Evolutionary conservation across 768 basidiomycete species (phyloP), one percentile per base, ranked within the genome.

Genomic region (Tricholoma furcatifolium): DNA sequence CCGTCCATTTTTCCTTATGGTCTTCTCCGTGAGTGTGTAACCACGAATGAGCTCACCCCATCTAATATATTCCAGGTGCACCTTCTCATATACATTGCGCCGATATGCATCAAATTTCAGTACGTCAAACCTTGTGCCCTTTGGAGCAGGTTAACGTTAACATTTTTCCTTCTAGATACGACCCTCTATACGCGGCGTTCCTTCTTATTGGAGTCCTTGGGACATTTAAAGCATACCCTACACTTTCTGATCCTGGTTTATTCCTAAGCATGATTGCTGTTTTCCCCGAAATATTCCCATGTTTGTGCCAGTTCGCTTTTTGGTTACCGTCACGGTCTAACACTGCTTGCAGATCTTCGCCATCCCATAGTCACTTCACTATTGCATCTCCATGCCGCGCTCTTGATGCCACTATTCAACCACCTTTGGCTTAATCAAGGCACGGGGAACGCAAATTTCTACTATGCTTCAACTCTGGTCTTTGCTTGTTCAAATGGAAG

Each of bases 391-490:
- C 93, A 97, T 62, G 85, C 95, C 2, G 78, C 85, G 1, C 76
- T 93, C 17, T 84, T 98, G 18, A 79, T 98, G 53, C 96, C 96
- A 0, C 77, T 97, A 27, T 95, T 98, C 68, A 85, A 96, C 63
- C 81, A 91, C 54, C 74, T 98, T 2, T 99, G 97, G 96, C 80
- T 98, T 6, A 77, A 75, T 8, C 88, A 93, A 51, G 94, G 93
- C 1, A 91, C 93, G 5, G 97, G 93, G 2, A 98, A 99, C 63
- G 94, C 96, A 42, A 98, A 98, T 67, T 99, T 99, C 71, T 98
- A 91, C 72, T 99, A 98, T 62, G 97, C 97, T 0, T 86, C 88
- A 3, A 98, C 94, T 2, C 76, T 98, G 55, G 96, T 99, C 14
- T 93, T 94, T 67, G 94, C 93, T 0, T 79, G 93, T 58, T 88